These are phyloP conservation scores for Crithidia mellificae DNA, from an alignment of 208 protist species.

Conservation along the genomic window DNA sequence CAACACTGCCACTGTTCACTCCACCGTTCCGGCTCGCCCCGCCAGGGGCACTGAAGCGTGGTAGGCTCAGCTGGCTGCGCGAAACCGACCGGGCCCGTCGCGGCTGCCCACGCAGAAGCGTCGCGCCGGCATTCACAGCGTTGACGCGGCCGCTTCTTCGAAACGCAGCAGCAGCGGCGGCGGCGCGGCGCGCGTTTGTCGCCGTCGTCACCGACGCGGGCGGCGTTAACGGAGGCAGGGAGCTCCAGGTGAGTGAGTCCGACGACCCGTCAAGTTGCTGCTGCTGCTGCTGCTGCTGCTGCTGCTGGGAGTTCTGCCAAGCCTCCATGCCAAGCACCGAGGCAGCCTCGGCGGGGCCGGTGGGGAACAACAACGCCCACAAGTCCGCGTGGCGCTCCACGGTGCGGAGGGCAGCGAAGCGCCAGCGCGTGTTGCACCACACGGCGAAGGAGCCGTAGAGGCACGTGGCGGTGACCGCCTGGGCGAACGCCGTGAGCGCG, in stretches of 20 bases:
- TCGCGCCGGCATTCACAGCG: background rate
- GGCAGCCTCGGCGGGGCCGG: background rate
- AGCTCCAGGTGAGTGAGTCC: constrained; percentile 3
- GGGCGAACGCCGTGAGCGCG: background rate
- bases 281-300: background rate
- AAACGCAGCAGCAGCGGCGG: background rate
- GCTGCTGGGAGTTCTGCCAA: background rate
- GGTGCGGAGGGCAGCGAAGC: constrained; percentile 13
- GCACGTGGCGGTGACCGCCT: constrained; percentile 24
- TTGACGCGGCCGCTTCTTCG: background rate
- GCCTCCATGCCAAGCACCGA: background rate
- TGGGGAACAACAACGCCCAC: constrained; percentile 11
- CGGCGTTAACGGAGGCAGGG: background rate
- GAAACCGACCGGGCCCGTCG: background rate
- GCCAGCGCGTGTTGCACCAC: constrained; percentile 24
- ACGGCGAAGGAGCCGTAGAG: constrained; percentile 29
- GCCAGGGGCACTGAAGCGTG: background rate
- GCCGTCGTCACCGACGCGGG: background rate
- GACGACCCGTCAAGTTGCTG: background rate
- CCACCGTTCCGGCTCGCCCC: background rate
- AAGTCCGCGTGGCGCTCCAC: constrained; percentile 10
- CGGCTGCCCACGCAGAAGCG: background rate
- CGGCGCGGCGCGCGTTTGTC: background rate
- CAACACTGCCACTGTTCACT: background rate
- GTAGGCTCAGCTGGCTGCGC: constrained; percentile 2